Evolutionary conservation across 805 yeast species (phyloP).

Genomic region (Priceomyces melissophilus): DNA sequence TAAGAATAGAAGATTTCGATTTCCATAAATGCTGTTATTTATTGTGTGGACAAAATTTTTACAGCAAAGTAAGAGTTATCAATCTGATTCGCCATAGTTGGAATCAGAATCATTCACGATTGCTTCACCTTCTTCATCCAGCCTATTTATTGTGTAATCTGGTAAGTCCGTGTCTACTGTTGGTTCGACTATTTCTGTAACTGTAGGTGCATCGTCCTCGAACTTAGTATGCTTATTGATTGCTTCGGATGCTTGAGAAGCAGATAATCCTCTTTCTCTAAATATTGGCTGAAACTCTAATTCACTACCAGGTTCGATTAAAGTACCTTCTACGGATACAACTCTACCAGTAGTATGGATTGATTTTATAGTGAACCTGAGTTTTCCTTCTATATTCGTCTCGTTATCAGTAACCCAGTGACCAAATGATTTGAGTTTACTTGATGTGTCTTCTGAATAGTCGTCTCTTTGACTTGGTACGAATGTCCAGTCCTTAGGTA

Average conservation of each 20-base stretch:
- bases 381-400: constrained; percentile 74
- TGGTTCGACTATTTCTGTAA: constrained; percentile 15
- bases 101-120: constrained; percentile 22
- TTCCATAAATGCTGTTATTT: too few relatives aligned
- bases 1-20: too few relatives aligned
- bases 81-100: constrained; percentile 16
- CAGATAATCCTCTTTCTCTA: constrained; percentile 31
- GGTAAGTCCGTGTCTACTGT: constrained; percentile 14
- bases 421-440: constrained; percentile 61
- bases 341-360: constrained; percentile 77
- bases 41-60: too few relatives aligned
- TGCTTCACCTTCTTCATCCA: constrained; percentile 19
- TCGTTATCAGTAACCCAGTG: constrained; percentile 83
- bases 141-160: constrained; percentile 13
- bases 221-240: constrained; percentile 42
- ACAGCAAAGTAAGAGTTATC: constrained; percentile 1
- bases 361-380: constrained; percentile 69
- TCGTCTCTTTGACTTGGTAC: constrained; percentile 76
- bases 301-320: constrained; percentile 57
- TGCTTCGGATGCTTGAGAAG: constrained; percentile 16
- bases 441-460: constrained; percentile 20
- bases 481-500: constrained; percentile 86
- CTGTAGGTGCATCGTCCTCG: constrained; percentile 27
- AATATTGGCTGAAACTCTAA: constrained; percentile 54
- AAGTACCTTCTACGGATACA: constrained; percentile 85